Percentiles rank a stretch among this genome's conserved stretches.
Conservation (phyloP, 768 basidiomycete genomes). For the Artomyces pyxidatus region DNA sequence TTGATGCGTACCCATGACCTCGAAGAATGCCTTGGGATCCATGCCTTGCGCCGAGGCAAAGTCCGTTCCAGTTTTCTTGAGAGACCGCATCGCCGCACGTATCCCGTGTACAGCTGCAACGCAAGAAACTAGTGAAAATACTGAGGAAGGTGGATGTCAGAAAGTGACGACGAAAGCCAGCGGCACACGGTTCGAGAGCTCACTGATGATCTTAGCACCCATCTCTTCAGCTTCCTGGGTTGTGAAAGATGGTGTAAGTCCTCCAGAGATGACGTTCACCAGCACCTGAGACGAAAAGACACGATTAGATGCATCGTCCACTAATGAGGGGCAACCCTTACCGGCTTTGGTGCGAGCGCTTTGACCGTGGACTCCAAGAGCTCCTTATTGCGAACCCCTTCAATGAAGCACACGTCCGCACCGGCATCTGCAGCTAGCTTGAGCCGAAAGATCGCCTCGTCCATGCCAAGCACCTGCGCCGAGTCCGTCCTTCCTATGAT, state of each 20-base stretch:
- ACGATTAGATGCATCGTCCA: too few species aligned
- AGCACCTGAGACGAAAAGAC: too few species aligned
- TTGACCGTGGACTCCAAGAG: constrained; percentile 56
- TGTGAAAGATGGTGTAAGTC: constrained; percentile 69
- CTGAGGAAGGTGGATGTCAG: too few species aligned
- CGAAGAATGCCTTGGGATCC: constrained; percentile 74
- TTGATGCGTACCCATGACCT: constrained; percentile 53
- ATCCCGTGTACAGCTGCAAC: constrained; percentile 74
- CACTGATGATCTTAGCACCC: constrained; percentile 75
- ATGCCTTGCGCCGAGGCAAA: constrained; percentile 50
- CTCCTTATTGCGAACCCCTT: constrained; percentile 64
- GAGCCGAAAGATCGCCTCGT: constrained; percentile 59
- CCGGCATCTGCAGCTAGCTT: constrained; percentile 66
- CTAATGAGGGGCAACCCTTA: too few species aligned
- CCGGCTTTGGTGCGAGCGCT: constrained; percentile 63
- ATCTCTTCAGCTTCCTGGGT: constrained; percentile 56
- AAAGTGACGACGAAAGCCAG: too few species aligned
- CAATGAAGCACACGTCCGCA: constrained; percentile 77
- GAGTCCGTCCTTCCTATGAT: constrained; percentile 74
- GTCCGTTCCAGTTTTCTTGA: constrained; percentile 75
- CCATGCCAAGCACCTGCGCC: constrained; percentile 73
- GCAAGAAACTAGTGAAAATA: constrained; percentile 70
- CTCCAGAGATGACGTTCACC: constrained; percentile 75
- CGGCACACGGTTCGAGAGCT: too few species aligned
- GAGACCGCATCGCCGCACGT: constrained; percentile 62